These are phyloP conservation scores for Phytophthora ohioensis DNA, from an alignment of 352 stramenopile genomes.

Conservation along the genomic window DNA sequence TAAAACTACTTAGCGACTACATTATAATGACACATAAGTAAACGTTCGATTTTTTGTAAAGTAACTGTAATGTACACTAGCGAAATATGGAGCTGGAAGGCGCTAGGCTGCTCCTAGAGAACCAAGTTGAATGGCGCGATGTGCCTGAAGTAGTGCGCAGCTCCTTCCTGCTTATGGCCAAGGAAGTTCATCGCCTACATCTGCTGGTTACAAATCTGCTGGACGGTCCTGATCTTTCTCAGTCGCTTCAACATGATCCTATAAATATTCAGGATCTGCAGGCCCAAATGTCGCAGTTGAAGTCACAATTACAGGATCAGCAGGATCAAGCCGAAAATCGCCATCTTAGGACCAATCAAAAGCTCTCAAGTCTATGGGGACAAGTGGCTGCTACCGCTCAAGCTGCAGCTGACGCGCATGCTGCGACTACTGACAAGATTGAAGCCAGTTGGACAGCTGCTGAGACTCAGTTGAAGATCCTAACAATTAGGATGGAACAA, in stretches of 20 bases:
- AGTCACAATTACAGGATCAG: slow-evolving; percentile 1
- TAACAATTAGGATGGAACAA: slow-evolving; percentile 6
- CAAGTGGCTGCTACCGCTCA: slow-evolving; percentile 19
- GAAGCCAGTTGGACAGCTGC: slow-evolving; percentile 8
- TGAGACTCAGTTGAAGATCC: slow-evolving; percentile 9
- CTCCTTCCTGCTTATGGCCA: slow-evolving; percentile 61
- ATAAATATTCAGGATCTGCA: not conserved
- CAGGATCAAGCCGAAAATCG: slow-evolving; percentile 2
- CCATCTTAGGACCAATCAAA: slow-evolving; percentile 10
- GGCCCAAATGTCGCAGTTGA: slow-evolving; percentile 12
- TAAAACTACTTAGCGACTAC: not conserved
- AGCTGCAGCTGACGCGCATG: slow-evolving; percentile 8
- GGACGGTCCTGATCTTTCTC: not conserved
- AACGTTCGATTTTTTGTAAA: too few relatives aligned
- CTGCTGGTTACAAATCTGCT: slow-evolving; percentile 18
- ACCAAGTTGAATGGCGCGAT: slow-evolving; percentile 52
- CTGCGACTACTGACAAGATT: not conserved
- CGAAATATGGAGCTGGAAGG: slow-evolving; percentile 10
- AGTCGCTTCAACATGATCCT: slow-evolving; percentile 1
- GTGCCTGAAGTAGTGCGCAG: slow-evolving; percentile 61
- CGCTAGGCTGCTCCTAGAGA: slow-evolving; percentile 40
- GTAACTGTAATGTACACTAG: not conserved
- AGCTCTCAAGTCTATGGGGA: slow-evolving; percentile 20
- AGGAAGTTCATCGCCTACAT: slow-evolving; percentile 46
- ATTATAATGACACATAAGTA: too few relatives aligned